Evolutionary conservation across 495 filamentous ascomycete species (phyloP).

Genomic region (Neurospora tetraspora): DNA sequence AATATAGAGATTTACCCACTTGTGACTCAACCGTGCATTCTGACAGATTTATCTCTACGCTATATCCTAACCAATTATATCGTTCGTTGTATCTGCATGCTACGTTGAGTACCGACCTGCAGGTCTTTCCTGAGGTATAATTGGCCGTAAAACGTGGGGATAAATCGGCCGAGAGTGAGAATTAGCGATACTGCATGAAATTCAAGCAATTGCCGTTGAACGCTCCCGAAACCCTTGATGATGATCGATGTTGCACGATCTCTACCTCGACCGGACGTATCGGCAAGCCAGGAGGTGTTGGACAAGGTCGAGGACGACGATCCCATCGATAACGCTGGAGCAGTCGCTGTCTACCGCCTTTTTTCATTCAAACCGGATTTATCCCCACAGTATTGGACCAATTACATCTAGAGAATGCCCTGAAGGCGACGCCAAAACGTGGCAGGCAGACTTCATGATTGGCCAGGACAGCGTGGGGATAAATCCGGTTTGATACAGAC

Average conservation of each 20-base stretch:
- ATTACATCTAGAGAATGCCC: not conserved
- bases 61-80: too few species aligned
- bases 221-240: not conserved
- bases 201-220: not conserved
- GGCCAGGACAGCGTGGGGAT: not conserved
- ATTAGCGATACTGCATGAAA: not conserved
- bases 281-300: not conserved
- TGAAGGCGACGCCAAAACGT: not conserved
- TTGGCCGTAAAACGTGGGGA: not conserved
- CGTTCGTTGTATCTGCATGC: too few species aligned
- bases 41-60: not conserved
- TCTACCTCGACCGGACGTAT: not conserved
- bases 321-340: not conserved
- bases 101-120: too few species aligned
- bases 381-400: not conserved
- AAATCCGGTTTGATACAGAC: not conserved
- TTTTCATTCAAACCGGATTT: not conserved
- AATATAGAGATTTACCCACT: too few species aligned
- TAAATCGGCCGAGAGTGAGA: not conserved
- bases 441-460: not conserved
- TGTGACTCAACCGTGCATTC: too few species aligned
- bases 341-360: not conserved
- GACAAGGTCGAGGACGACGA: not conserved
- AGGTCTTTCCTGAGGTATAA: too few species aligned
- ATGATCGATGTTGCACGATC: not conserved